Base-by-base conservation (phyloP, 805 yeast genomes). In the Yamadazyma scolyti region DNA sequence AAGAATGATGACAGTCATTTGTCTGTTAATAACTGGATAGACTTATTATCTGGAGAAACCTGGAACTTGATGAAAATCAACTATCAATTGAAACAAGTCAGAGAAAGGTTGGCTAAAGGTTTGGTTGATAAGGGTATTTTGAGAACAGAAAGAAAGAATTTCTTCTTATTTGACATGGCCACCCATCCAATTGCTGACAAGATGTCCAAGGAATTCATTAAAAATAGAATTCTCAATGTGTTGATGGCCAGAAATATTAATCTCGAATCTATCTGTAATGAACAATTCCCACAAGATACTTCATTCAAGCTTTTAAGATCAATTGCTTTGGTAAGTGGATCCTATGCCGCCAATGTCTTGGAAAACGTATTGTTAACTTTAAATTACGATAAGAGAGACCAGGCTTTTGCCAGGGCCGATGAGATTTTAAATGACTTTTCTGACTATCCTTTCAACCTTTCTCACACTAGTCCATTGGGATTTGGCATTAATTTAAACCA, bases 81-180 rank as follows among this genome's bases (percentile, higher is more conserved):
- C 51, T 93, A 90, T 65, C 98, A 93, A 63, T 74, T 93, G 56
- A 93, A 93, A 54, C 98, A 93, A 64, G 98, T 93, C 4, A 78
- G 98, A 53, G 98, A 93, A 61, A 74, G 98, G 47, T 70, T 93
- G 42, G 95, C 96, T 33, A 93, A 93, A 61, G 98, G 98, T 1
- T 70, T 93, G 31, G 98, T 94, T 22, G 98, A 93, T 58, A 93
- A 93, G 63, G 97, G 98, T 14, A 81, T 93, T 27, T 72, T 94
- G 50, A 80, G 96, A 64, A 93, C 98, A 6, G 98, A 93, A 60
- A 78, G 95, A 58, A 87, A 89, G 56, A 93, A 87, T 63, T 93
- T 93, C 55, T 77, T 93, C 50, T 66, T 93, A 32, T 93, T 93
- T 48, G 98, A 93, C 58, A 93, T 93, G 97, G 96, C 98, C 18